Conservation (phyloP, 495 filamentous ascomycete genomes). For the Daldinia childiae region DNA sequence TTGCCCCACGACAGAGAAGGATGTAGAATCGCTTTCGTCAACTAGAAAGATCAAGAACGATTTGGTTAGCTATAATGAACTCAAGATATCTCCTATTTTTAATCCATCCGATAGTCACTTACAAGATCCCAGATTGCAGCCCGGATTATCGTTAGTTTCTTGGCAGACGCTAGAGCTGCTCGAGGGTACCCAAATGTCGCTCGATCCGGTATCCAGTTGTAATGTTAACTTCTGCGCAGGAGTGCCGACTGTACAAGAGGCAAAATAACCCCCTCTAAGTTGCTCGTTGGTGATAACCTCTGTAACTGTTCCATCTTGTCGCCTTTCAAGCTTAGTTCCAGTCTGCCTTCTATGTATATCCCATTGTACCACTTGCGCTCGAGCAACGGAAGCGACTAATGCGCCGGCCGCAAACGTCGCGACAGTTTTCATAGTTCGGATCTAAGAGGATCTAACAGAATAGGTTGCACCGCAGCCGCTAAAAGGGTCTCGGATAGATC, state of each 20-base stretch:
- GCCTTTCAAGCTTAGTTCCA: conserved; percentile 42
- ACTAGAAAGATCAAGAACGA: conserved; percentile 52
- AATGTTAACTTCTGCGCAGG: conserved; percentile 72
- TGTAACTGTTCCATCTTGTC: conserved; percentile 48
- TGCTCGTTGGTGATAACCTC: conserved; percentile 54
- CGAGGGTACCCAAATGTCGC: conserved; percentile 87
- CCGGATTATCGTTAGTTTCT: conserved; percentile 34
- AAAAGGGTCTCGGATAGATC: background rate
- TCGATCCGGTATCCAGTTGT: conserved; percentile 86
- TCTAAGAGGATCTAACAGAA: background rate
- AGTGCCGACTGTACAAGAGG: conserved; percentile 75
- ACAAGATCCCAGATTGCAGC: conserved; percentile 61
- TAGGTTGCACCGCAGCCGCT: background rate
- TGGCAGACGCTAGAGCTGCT: conserved; percentile 67
- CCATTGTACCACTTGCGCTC: conserved; percentile 58
- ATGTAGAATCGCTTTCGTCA: conserved; percentile 68
- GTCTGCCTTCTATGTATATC: conserved; percentile 46
- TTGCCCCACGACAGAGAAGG: conserved; percentile 69
- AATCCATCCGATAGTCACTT: conserved; percentile 22
- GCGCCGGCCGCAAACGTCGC: conserved; percentile 43
- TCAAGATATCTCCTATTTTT: background rate
- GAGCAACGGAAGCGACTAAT: conserved; percentile 44
- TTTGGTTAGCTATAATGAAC: conserved; percentile 6
- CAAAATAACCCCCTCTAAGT: conserved; percentile 68
- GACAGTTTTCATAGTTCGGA: conserved; percentile 35